These are phyloP conservation scores for Sarcomyxa edulis DNA, from an alignment of 768 basidiomycete genomes.

Conservation along the genomic window DNA sequence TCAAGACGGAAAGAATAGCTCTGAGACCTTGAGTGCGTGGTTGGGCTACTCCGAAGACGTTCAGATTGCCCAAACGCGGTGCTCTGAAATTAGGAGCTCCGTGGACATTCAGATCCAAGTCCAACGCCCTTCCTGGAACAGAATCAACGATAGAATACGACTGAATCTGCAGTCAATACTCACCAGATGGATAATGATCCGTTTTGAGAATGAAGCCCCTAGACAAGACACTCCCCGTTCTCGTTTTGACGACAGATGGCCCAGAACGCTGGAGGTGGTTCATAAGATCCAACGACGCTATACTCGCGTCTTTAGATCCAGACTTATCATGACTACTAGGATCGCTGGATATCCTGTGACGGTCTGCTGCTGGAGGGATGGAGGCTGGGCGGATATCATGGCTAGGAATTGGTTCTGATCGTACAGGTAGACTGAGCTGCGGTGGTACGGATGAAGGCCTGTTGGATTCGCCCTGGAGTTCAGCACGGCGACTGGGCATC, in stretches of 20 bases:
- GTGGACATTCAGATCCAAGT: constrained; percentile 86
- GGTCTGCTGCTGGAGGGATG: constrained; percentile 12
- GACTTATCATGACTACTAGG: constrained; percentile 4
- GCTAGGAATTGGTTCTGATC: no score
- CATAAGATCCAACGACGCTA: constrained; percentile 53
- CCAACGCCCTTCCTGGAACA: constrained; percentile 73
- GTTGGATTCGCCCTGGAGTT: no score
- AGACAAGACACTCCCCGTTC: constrained; percentile 78
- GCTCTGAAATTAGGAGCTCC: constrained; percentile 96
- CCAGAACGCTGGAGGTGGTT: constrained; percentile 59
- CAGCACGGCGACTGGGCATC: no score
- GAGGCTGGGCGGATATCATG: constrained; percentile 17
- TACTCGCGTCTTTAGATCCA: constrained; percentile 9
- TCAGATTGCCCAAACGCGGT: constrained; percentile 70
- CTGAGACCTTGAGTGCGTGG: constrained; percentile 89
- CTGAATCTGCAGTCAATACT: constrained; percentile 7
- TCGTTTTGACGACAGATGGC: constrained; percentile 74
- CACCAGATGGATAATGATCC: constrained; percentile 80
- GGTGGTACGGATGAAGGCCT: no score
- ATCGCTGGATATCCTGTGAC: constrained; percentile 3
- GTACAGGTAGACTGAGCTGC: no score
- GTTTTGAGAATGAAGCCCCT: constrained; percentile 94
- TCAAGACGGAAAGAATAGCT: constrained; percentile 82
- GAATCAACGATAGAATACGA: constrained; percentile 3
- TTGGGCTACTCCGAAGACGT: constrained; percentile 94